Percentiles rank a stretch among this genome's conserved stretches.
Conservation (phyloP, 2,329 filamentous ascomycete species). For the Leptographium radiaticola region DNA sequence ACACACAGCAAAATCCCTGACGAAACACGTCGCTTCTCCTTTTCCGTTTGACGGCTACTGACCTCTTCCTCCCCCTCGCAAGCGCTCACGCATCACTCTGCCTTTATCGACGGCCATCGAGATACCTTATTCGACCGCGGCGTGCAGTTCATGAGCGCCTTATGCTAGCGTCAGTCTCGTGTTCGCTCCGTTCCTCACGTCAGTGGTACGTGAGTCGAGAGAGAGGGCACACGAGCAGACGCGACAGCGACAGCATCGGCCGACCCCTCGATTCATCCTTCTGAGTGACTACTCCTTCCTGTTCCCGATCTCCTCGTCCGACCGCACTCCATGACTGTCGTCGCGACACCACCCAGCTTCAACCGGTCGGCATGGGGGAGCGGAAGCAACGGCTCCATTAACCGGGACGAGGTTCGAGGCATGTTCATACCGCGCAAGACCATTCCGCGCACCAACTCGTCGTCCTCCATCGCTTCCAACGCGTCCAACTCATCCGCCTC, state of each 20-base stretch:
- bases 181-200: neutral
- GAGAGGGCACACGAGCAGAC: conserved; percentile 2
- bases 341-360: conserved; percentile 52
- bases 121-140: neutral
- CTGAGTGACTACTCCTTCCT: conserved; percentile 1
- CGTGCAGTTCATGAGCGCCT: neutral
- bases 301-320: neutral
- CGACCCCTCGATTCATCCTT: neutral
- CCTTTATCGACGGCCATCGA: neutral
- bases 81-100: neutral
- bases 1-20: neutral
- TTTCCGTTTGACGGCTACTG: neutral
- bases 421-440: conserved; percentile 86
- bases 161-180: conserved; percentile 3
- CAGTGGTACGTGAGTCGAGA: conserved; percentile 3
- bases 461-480: conserved; percentile 66
- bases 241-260: neutral
- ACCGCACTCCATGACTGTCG: conserved; percentile 45
- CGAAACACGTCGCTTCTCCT: neutral
- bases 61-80: neutral
- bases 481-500: conserved; percentile 46
- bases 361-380: conserved; percentile 54
- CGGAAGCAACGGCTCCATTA: conserved; percentile 50
- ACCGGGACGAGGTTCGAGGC: conserved; percentile 69
- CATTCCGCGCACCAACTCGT: conserved; percentile 78